Percentiles rank a stretch among this genome's conserved stretches.
phyloP scores from a whole-genome alignment of 2,329 filamentous ascomycete species.

The Cercospora sp. region DNA sequence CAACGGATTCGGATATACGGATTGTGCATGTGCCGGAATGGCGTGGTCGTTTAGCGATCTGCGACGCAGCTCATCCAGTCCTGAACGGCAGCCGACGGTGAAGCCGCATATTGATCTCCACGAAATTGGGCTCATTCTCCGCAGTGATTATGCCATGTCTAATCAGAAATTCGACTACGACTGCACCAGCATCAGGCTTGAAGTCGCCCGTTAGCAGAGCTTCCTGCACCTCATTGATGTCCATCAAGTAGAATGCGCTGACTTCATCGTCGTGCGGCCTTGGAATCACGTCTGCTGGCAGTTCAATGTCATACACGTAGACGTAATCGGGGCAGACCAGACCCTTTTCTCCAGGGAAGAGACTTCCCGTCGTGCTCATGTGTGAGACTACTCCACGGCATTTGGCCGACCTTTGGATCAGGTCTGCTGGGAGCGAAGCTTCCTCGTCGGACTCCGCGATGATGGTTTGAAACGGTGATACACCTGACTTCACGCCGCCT shows the following conservation, averaged over 20 bases:
- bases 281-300: constrained; percentile 66
- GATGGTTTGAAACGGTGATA: constrained; percentile 75
- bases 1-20: not conserved
- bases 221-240: constrained; percentile 68
- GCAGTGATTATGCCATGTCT: constrained; percentile 74
- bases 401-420: constrained; percentile 62
- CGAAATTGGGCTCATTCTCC: constrained; percentile 75
- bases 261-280: constrained; percentile 85
- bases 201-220: constrained; percentile 71
- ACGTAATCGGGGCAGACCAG: constrained; percentile 86
- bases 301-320: constrained; percentile 83
- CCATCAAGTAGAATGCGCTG: constrained; percentile 74
- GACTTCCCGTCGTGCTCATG: constrained; percentile 71
- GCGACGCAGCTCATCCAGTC: constrained; percentile 19
- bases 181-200: constrained; percentile 88
- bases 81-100: constrained; percentile 77
- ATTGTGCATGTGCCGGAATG: not conserved
- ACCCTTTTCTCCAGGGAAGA: constrained; percentile 74
- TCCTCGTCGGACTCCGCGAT: constrained; percentile 87
- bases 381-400: constrained; percentile 74
- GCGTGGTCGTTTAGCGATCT: not conserved
- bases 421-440: constrained; percentile 69
- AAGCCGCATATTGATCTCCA: constrained; percentile 70
- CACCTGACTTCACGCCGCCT: constrained; percentile 77
- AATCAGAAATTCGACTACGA: constrained; percentile 85